Evolutionary conservation across 371 early-diverging fungal genomes (phyloP).

Genomic region (Mortierella sp.): DNA sequence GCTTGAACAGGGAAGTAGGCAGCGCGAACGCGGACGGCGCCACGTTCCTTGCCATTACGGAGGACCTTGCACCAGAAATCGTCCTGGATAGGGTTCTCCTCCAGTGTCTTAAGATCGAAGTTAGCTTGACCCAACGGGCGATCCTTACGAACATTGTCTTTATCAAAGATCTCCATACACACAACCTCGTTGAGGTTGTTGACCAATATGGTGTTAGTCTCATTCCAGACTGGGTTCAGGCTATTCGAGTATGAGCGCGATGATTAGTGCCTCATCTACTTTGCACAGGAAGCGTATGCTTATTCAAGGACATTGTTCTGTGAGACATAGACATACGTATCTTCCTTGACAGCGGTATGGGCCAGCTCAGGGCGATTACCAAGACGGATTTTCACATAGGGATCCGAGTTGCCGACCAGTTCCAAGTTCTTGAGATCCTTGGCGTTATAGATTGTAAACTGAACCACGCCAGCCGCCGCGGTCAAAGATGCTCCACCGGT

Average conservation of each 20-base stretch:
- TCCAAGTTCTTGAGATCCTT: slow-evolving; percentile 81
- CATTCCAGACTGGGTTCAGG: slow-evolving; percentile 89
- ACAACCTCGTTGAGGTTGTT: slow-evolving; percentile 70
- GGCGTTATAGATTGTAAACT: slow-evolving; percentile 81
- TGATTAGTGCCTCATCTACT: too few species aligned
- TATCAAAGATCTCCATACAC: slow-evolving; percentile 73
- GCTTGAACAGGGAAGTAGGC: slow-evolving; percentile 47
- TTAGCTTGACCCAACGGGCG: slow-evolving; percentile 74
- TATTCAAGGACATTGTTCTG: too few species aligned
- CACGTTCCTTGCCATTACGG: slow-evolving; percentile 54
- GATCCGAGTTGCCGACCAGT: slow-evolving; percentile 84
- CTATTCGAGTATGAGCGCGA: background rate
- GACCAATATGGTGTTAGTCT: slow-evolving; percentile 74
- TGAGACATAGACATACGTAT: slow-evolving; percentile 49
- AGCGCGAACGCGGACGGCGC: slow-evolving; percentile 47
- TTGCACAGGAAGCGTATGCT: too few species aligned
- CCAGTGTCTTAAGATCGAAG: slow-evolving; percentile 65
- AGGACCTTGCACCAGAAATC: slow-evolving; percentile 54
- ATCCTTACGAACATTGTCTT: slow-evolving; percentile 80
- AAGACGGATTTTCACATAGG: slow-evolving; percentile 79
- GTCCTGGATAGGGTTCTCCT: slow-evolving; percentile 61
- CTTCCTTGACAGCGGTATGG: slow-evolving; percentile 66
- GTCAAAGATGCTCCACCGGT: slow-evolving; percentile 66
- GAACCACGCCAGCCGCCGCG: slow-evolving; percentile 88
- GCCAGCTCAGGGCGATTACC: slow-evolving; percentile 78